These are phyloP conservation scores for Pythium pectinolyticum DNA, from an alignment of 352 stramenopile species.

Conservation along the genomic window DNA sequence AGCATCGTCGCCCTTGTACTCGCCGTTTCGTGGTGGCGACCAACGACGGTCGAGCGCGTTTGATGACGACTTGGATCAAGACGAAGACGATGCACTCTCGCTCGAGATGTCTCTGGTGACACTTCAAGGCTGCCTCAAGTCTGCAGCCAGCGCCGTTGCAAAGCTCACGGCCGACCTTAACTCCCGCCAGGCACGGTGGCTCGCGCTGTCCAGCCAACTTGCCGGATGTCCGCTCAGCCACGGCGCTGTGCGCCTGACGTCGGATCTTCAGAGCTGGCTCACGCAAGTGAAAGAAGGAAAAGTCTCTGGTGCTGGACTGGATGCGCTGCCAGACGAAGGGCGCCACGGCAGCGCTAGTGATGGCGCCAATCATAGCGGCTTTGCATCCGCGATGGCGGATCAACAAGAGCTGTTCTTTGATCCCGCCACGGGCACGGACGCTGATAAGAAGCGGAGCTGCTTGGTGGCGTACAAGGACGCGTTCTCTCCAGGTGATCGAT, in stretches of 20 bases:
- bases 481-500: slow-evolving; percentile 41
- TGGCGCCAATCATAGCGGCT: too few species aligned
- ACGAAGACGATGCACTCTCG: slow-evolving; percentile 27
- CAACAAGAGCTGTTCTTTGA: slow-evolving; percentile 34
- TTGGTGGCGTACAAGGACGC: slow-evolving; percentile 39
- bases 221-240: slow-evolving; percentile 54
- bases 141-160: slow-evolving; percentile 25
- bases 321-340: slow-evolving; percentile 27
- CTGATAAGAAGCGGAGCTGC: slow-evolving; percentile 30
- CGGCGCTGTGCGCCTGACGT: slow-evolving; percentile 29
- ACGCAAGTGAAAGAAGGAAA: slow-evolving; percentile 75
- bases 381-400: slow-evolving; percentile 2
- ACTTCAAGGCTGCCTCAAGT: slow-evolving; percentile 29
- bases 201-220: slow-evolving; percentile 71
- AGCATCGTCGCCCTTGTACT: not conserved
- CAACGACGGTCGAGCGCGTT: not conserved
- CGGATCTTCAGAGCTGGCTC: slow-evolving; percentile 75
- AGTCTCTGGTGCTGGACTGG: slow-evolving; percentile 67
- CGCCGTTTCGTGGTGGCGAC: not conserved
- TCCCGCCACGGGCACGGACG: not conserved
- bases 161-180: slow-evolving; percentile 34
- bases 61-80: slow-evolving; percentile 19
- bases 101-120: slow-evolving; percentile 13
- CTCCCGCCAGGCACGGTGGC: slow-evolving; percentile 57
- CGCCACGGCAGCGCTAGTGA: too few species aligned